phyloP scores from a whole-genome alignment of 495 filamentous ascomycete species.

The Aspergillus steynii region DNA sequence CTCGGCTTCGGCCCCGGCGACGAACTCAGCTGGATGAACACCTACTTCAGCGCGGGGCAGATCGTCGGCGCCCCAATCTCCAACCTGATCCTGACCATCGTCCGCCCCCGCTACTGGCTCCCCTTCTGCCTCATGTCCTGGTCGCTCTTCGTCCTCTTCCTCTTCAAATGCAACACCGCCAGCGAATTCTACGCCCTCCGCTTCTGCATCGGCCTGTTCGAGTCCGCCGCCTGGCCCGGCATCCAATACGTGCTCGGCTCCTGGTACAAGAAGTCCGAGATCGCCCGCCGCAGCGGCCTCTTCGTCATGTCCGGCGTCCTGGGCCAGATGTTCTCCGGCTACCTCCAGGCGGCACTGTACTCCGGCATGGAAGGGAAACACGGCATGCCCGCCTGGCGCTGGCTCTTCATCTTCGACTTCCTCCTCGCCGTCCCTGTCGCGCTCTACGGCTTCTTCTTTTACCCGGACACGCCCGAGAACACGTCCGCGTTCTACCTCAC shows the following conservation, averaged over 20 bases:
- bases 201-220: constrained; percentile 18
- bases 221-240: constrained; percentile 19
- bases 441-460: constrained; percentile 15
- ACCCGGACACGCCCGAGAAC: constrained; percentile 16
- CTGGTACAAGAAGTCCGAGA: constrained; percentile 28
- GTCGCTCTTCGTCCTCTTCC: constrained; percentile 20
- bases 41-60: constrained; percentile 16
- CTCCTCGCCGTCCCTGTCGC: constrained; percentile 22
- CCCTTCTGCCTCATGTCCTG: constrained; percentile 16
- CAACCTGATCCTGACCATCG: constrained; percentile 13
- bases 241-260: constrained; percentile 19
- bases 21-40: constrained; percentile 33
- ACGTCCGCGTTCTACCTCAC: constrained; percentile 17
- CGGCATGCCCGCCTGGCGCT: constrained; percentile 59
- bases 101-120: constrained; percentile 17
- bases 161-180: constrained; percentile 15
- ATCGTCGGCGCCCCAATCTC: constrained; percentile 14
- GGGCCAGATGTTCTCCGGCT: constrained; percentile 20
- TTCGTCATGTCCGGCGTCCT: constrained; percentile 19
- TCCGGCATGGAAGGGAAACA: constrained; percentile 48
- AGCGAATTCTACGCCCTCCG: constrained; percentile 17
- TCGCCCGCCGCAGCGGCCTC: constrained; percentile 14
- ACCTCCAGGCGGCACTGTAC: constrained; percentile 19
- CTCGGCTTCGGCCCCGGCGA: constrained; percentile 50
- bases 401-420: constrained; percentile 68